phyloP scores from a whole-genome alignment of 257 asterid genomes.

The Capsicum pubescens region DNA sequence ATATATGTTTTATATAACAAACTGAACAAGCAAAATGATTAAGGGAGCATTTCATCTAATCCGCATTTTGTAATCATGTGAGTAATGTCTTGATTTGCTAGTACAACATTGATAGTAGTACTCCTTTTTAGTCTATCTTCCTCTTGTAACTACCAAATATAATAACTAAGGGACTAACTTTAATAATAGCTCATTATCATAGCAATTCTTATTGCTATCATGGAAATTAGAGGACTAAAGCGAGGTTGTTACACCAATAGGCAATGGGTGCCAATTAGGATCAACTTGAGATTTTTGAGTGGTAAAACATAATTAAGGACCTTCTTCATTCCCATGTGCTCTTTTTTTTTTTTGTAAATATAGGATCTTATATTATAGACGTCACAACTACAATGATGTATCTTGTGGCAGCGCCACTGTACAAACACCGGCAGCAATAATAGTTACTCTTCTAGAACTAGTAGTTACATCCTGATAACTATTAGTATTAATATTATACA shows the following conservation, averaged over 20 bases:
- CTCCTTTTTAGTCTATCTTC: not conserved
- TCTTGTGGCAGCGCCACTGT: no score
- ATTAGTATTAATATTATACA: no score
- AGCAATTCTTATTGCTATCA: slow-evolving; percentile 1
- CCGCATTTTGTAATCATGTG: not conserved
- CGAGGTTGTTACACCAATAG: slow-evolving; percentile 23
- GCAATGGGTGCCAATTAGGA: not conserved
- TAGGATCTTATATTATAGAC: no score
- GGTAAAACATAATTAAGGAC: not conserved
- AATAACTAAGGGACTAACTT: not conserved
- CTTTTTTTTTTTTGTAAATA: not conserved
- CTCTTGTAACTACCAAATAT: not conserved
- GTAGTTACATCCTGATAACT: no score
- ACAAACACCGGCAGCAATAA: no score
- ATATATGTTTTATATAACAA: not conserved
- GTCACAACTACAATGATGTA: no score
- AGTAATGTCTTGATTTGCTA: not conserved
- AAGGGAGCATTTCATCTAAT: not conserved
- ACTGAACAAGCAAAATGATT: not conserved
- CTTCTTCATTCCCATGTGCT: not conserved
- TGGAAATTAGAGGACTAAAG: not conserved
- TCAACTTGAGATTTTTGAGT: not conserved
- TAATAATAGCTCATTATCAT: not conserved
- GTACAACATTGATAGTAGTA: not conserved
- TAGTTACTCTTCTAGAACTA: no score